These are phyloP conservation scores for Anthracocystis setariae DNA, from an alignment of 1,284 basidiomycete genomes.

Conservation along the genomic window DNA sequence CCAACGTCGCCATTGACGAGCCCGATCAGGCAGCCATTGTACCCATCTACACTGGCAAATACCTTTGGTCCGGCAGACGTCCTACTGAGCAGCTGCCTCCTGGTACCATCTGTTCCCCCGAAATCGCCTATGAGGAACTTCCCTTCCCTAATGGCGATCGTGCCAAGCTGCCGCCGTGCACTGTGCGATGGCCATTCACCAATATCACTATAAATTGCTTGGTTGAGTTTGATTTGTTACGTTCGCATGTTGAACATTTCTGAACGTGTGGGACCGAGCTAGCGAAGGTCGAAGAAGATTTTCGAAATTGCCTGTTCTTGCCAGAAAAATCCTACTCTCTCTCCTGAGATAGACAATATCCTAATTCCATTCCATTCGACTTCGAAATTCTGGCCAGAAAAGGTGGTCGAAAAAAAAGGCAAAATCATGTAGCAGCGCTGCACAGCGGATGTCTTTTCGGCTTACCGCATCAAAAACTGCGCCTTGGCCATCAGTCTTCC, in stretches of 20 bases:
- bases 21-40: no score
- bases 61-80: no score
- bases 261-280: background rate
- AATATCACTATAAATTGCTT: no score
- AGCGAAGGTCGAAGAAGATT: slow-evolving; percentile 31
- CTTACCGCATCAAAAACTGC: background rate
- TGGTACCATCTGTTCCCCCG: no score
- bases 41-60: no score
- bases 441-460: background rate
- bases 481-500: no score
- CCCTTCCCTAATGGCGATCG: slow-evolving; percentile 1
- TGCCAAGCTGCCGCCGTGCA: slow-evolving; percentile 5
- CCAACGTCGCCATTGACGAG: no score
- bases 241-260: no score
- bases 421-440: background rate
- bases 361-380: no score
- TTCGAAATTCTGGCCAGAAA: slow-evolving; percentile 4
- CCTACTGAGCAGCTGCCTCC: no score
- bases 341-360: no score
- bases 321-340: background rate
- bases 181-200: slow-evolving; percentile 4
- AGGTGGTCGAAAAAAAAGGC: background rate
- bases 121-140: slow-evolving; percentile 2
- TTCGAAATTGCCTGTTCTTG: slow-evolving; percentile 5
- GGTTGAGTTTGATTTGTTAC: no score